These are phyloP conservation scores for Asterophora lycoperdoides DNA, from an alignment of 768 basidiomycete genomes.

Conservation along the genomic window DNA sequence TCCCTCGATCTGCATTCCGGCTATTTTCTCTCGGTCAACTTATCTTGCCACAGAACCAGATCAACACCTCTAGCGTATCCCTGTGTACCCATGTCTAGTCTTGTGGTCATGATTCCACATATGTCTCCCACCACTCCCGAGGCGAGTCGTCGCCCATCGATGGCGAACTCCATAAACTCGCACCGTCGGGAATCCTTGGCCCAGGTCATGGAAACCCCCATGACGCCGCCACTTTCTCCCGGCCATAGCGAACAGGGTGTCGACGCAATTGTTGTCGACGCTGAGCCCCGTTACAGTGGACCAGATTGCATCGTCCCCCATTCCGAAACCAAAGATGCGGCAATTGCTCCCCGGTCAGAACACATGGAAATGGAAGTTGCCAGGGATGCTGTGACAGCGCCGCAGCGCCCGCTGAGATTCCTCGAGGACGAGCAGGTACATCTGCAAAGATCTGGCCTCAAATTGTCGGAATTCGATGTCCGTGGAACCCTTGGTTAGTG, in stretches of 20 bases:
- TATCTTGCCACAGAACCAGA: background rate
- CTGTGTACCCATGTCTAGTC: slow-evolving; percentile 20
- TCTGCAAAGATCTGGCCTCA: slow-evolving; percentile 54
- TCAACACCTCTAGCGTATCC: background rate
- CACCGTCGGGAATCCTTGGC: slow-evolving; percentile 33
- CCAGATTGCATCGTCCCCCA: slow-evolving; percentile 17
- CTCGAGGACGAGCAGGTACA: slow-evolving; percentile 71
- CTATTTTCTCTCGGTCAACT: background rate
- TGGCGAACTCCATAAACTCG: slow-evolving; percentile 19
- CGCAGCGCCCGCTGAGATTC: slow-evolving; percentile 47
- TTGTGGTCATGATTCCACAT: slow-evolving; percentile 25
- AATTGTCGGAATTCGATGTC: slow-evolving; percentile 76
- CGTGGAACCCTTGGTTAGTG: slow-evolving; percentile 68
- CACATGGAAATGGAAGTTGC: slow-evolving; percentile 26
- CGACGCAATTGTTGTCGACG: slow-evolving; percentile 35
- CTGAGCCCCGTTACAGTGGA: slow-evolving; percentile 33
- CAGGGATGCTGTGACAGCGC: slow-evolving; percentile 12
- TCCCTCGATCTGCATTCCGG: background rate
- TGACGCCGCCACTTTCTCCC: slow-evolving; percentile 70
- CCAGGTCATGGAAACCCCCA: slow-evolving; percentile 51
- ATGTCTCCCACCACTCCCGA: slow-evolving; percentile 27
- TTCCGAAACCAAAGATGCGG: slow-evolving; percentile 2
- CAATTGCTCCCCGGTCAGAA: slow-evolving; percentile 11
- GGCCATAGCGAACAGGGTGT: slow-evolving; percentile 40
- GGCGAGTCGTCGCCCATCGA: slow-evolving; percentile 22